Evolutionary conservation across 2,329 filamentous ascomycete genomes (phyloP).

Genomic region (Ophiostoma quercus): DNA sequence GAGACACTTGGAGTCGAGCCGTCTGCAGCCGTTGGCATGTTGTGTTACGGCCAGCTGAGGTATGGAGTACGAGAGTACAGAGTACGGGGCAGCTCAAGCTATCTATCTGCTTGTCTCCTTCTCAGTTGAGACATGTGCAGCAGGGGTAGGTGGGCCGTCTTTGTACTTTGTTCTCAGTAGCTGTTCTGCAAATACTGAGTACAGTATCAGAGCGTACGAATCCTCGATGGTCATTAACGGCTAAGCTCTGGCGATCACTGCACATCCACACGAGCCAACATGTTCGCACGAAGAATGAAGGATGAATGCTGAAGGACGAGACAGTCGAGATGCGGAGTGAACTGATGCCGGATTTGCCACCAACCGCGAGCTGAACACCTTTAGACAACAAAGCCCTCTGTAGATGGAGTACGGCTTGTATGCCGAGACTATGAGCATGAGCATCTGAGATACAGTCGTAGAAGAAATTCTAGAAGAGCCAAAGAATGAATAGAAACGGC

Average conservation of each 20-base stretch:
- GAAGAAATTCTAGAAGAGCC: background rate
- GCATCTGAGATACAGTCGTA: background rate
- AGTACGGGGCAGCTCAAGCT: background rate
- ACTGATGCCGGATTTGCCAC: background rate
- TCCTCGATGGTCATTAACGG: conserved; percentile 3
- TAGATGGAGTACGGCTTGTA: background rate
- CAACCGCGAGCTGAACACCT: background rate
- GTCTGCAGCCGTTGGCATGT: background rate
- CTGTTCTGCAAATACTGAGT: background rate
- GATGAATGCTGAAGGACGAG: background rate
- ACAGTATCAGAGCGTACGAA: too few relatives aligned
- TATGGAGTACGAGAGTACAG: background rate
- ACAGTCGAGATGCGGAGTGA: background rate
- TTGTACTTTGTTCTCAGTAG: background rate
- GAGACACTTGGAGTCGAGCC: background rate
- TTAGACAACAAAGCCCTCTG: background rate
- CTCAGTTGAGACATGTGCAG: conserved; percentile 5
- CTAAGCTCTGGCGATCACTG: conserved; percentile 8
- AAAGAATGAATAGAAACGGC: background rate
- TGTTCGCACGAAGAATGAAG: background rate
- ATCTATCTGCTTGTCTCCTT: background rate
- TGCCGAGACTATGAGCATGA: too few relatives aligned
- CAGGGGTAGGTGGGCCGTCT: background rate
- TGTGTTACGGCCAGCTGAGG: conserved; percentile 7
- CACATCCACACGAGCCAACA: background rate